Evolutionary conservation across 1,284 basidiomycete species (phyloP).

Genomic region (Trichosporon faecale): DNA sequence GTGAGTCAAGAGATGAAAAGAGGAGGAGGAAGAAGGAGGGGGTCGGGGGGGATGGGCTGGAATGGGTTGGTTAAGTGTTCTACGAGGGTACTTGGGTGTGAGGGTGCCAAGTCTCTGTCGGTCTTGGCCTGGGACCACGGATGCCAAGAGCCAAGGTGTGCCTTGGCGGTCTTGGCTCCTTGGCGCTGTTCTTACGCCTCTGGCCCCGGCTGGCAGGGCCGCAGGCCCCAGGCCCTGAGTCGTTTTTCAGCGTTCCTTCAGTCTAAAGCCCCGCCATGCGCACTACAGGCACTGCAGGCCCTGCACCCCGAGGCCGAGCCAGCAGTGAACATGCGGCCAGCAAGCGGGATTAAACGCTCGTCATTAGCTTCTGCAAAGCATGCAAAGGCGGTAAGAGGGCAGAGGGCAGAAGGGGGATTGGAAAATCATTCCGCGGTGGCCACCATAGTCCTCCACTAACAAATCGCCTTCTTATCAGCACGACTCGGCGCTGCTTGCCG

Average conservation of each 20-base stretch:
- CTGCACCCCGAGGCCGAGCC: background rate
- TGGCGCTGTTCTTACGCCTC: background rate
- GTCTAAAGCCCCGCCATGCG: too few species aligned
- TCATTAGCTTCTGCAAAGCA: too few species aligned
- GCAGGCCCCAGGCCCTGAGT: too few species aligned
- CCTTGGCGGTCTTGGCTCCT: conserved; percentile 4
- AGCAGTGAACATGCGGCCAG: too few species aligned
- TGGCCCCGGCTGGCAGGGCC: too few species aligned
- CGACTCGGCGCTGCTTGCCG: too few species aligned
- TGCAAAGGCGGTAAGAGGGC: too few species aligned
- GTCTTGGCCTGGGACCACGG: background rate
- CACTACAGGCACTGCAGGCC: too few species aligned
- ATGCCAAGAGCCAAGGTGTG: conserved; percentile 10
- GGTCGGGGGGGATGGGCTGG: background rate
- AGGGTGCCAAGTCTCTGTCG: background rate
- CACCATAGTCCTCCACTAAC: too few species aligned
- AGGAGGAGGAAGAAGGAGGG: background rate
- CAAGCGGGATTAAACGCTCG: background rate
- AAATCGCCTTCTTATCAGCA: background rate
- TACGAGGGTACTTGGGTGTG: too few species aligned
- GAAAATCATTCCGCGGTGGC: background rate
- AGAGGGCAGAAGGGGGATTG: too few species aligned
- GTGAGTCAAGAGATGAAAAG: background rate
- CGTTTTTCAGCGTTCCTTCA: too few species aligned
- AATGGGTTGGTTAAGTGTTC: background rate